Evolutionary conservation across 2,329 filamentous ascomycete genomes (phyloP), one percentile per base, ranked within the genome.

Genomic region (Phaeoacremonium minimum): DNA sequence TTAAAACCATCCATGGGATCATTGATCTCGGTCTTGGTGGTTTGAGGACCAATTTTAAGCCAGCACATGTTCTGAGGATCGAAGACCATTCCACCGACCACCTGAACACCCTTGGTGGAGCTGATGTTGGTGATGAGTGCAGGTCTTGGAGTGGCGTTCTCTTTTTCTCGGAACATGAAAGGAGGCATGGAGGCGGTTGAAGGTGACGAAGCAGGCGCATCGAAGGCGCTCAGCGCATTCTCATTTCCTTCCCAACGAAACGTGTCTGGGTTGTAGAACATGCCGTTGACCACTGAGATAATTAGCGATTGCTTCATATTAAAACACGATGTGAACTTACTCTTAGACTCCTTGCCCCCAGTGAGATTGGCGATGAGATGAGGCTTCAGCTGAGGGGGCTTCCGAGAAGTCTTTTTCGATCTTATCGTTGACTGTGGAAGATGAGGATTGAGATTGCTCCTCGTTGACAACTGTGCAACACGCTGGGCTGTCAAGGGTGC

Each of bases 61-160:
- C 93, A 98, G 58, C 89, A 94, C 91, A 98, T 97, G 50, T 87
- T 87, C 44, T 88, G 83, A 4, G 93, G 93, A 55, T 98, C 93
- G 57, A 97, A 98, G 8, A 97, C 85, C 93, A 98, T 98, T 48
- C 89, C 88, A n/a, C 89, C 87, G 40, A 96, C 89, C 22, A 96
- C 85, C 61, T 96, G 90, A 12, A 95, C 85, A 43, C 88, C 90
- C 53, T 91, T 87, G 43, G 83, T 82, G 5, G 82, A 75, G 37
- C 85, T 86, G 46, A 96, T 87, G 47, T 95, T 93, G 32, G 89
- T 89, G 51, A 98, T 98, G 14, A 98, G 74, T 6, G 91, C 89
- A 8, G 87, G 72, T 43, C 83, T 63, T 48, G 80, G 79, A 3
- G 79, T 83, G 8, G 66, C 54, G 11, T 61, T 65, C 48, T 83